Base-by-base conservation (phyloP, 306 rosid genomes). In the Ziziphus jujuba region DNA sequence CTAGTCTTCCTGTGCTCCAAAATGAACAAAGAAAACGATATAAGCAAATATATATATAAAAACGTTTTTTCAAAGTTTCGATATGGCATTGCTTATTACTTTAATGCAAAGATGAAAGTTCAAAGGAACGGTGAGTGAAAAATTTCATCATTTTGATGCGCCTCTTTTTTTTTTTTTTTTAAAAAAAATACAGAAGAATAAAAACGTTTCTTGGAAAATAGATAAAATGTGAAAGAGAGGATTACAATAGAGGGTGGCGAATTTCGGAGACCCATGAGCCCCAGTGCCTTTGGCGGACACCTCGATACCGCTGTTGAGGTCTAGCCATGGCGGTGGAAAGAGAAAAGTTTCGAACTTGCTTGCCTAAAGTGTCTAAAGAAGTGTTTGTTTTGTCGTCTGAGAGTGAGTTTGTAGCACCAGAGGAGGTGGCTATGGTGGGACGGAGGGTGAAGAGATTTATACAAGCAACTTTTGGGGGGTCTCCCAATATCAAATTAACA, bases 261-360 rank as follows among this genome's bases (percentile, higher is more conserved):
- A 89, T 89, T 74, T 89, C 92, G 23, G 96, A 89, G 79, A 89
- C 96, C 96, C 96, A 89, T 24, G 96, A 89, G 53, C 96, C 96
- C 96, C 96, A 89, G 10, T 89, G 92, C 73, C 96, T 77, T 50
- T 87, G 92, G 12, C 96, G 83, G 0, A 89, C 96, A 17, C 96
- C 96, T 20, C 96, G 73, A 67, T 82, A 89, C 13, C 92, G 85
- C 56, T 84, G 87, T 59, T 87, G 96, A 31, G 89, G 84, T 72
- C 92, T 84, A 2, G 84, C 87, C 96, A 89, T 89, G 70, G 67
- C 11, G n/a, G 10, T 14, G 54, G 34, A 33, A 14, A 51, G 48
- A 51, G 61, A 75, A 56, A 54, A 19, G 62, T 62, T 64, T 72
- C 56, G 28, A 47, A 28, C 50, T 35, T 17, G 5, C 28, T 12